Evolutionary conservation across 805 yeast species (phyloP).

Genomic region (Zygosaccharomyces kombuchaensis): DNA sequence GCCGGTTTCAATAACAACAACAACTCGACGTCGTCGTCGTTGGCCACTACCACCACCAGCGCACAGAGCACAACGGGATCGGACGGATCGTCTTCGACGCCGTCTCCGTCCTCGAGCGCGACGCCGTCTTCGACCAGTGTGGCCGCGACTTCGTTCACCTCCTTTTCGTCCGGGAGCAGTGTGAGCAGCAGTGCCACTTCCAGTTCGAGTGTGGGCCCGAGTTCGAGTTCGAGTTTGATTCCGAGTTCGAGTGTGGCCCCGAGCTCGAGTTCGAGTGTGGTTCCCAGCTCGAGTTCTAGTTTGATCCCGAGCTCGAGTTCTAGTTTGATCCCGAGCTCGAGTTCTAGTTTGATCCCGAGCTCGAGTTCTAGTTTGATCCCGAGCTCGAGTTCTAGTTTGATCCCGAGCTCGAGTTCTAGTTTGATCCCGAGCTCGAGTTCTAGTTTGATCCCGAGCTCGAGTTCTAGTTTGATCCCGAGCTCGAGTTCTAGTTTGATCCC

Average conservation of each 20-base stretch:
- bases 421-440: background rate
- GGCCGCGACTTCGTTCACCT: conserved; percentile 6
- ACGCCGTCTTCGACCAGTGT: conserved; percentile 2
- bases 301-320: conserved; percentile 5
- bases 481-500: background rate
- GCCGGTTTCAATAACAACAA: background rate
- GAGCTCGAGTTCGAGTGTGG: background rate
- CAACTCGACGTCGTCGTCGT: background rate
- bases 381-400: conserved; percentile 5
- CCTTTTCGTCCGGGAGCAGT: background rate
- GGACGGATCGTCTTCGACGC: background rate
- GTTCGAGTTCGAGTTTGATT: background rate
- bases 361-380: conserved; percentile 3
- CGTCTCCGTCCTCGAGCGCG: conserved; percentile 1
- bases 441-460: background rate
- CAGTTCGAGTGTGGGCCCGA: background rate
- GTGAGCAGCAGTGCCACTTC: background rate
- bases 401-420: background rate
- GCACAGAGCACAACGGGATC: background rate
- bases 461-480: background rate
- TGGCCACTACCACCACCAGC: background rate
- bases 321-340: conserved; percentile 1
- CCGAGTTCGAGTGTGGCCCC: conserved; percentile 1
- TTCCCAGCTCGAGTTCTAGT: conserved; percentile 2
- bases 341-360: conserved; percentile 2